Evolutionary conservation across 202 grass and related monocot species (phyloP).

Genomic region (Eragrostis tef): DNA sequence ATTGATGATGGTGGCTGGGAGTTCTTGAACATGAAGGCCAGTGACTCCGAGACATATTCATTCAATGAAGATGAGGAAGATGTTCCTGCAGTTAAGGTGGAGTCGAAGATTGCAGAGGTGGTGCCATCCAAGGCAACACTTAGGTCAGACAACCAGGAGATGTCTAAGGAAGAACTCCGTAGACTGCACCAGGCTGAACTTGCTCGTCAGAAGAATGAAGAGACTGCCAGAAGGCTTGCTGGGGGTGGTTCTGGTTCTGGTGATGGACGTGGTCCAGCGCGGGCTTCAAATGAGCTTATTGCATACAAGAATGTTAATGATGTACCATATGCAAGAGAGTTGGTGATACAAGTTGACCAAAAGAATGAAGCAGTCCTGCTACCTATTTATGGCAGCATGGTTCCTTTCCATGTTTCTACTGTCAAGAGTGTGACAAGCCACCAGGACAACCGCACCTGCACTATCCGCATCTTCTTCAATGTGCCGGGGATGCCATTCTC

Average conservation of each 20-base stretch:
- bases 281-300: slow-evolving; percentile 69
- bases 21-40: slow-evolving; percentile 86
- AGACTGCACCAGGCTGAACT: slow-evolving; percentile 91
- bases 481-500: slow-evolving; percentile 77
- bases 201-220: slow-evolving; percentile 92
- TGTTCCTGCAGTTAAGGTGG: slow-evolving; percentile 27
- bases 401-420: slow-evolving; percentile 91
- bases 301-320: slow-evolving; percentile 90
- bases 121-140: slow-evolving; percentile 74
- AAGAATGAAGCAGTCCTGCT: slow-evolving; percentile 81
- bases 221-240: slow-evolving; percentile 83
- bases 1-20: slow-evolving; percentile 88
- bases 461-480: slow-evolving; percentile 89
- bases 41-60: slow-evolving; percentile 77
- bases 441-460: slow-evolving; percentile 86
- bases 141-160: slow-evolving; percentile 76
- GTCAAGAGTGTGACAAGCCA: slow-evolving; percentile 84
- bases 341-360: slow-evolving; percentile 83
- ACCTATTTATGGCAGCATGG: slow-evolving; percentile 88
- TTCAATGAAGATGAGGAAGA: slow-evolving; percentile 76
- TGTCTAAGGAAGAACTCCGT: slow-evolving; percentile 86
- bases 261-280: slow-evolving; percentile 57
- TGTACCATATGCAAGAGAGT: slow-evolving; percentile 64
- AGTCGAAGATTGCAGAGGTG: slow-evolving; percentile 8
- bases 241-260: slow-evolving; percentile 65